Evolutionary conservation across 192 early-diverging fungal species (phyloP).

Genomic region (Podila minutissima): DNA sequence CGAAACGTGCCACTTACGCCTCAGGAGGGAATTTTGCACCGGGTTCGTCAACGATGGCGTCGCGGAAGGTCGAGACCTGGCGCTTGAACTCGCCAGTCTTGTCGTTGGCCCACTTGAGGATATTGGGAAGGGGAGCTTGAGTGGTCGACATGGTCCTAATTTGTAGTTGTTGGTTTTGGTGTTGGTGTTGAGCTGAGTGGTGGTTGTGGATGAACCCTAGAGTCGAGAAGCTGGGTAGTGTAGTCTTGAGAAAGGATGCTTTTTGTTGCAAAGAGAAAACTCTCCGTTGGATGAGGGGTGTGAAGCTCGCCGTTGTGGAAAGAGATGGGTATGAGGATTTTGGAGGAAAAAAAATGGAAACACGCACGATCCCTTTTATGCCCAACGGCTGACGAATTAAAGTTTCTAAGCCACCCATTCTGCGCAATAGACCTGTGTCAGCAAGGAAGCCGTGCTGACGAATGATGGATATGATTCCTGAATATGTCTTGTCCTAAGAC

Average conservation of each 20-base stretch:
- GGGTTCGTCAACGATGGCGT: slow-evolving; percentile 60
- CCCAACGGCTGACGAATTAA: too few species aligned
- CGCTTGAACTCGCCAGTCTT: slow-evolving; percentile 85
- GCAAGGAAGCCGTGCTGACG: too few species aligned
- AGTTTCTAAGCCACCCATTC: too few species aligned
- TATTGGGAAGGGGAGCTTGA: slow-evolving; percentile 34
- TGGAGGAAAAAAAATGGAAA: neutral
- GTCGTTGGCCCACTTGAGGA: slow-evolving; percentile 70
- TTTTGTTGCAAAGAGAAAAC: neutral
- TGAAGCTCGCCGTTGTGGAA: neutral
- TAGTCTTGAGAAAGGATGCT: neutral
- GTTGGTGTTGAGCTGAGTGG: neutral
- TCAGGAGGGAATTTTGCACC: slow-evolving; percentile 79
- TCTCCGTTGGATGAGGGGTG: neutral
- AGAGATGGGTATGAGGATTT: neutral
- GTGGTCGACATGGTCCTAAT: slow-evolving; percentile 25
- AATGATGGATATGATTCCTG: too few species aligned
- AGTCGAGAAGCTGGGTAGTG: neutral
- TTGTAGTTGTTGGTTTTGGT: neutral
- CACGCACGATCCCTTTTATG: neutral
- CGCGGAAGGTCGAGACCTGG: slow-evolving; percentile 77
- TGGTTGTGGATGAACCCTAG: too few species aligned
- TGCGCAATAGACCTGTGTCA: too few species aligned
- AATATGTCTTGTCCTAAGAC: too few species aligned
- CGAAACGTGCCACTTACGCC: slow-evolving; percentile 49